Percentiles rank a stretch among this genome's conserved stretches.
These are phyloP conservation scores for Kwoniella dendrophila DNA, from an alignment of 768 basidiomycete genomes.

Conservation along the genomic window DNA sequence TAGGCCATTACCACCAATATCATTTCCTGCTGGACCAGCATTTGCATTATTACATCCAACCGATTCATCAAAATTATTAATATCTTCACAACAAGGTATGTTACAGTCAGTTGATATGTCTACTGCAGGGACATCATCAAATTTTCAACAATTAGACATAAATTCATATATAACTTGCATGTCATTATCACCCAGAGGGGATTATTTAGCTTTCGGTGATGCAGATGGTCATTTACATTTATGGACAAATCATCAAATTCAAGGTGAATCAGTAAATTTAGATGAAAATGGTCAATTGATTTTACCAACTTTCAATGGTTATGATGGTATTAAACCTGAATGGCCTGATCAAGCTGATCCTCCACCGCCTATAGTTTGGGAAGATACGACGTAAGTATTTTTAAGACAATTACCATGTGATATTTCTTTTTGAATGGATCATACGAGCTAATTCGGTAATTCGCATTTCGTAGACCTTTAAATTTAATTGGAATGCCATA, in stretches of 20 bases:
- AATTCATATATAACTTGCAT: conserved; percentile 73
- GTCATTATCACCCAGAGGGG: conserved; percentile 79
- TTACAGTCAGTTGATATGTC: conserved; percentile 79
- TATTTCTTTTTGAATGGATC: no score
- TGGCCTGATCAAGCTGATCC: conserved; percentile 77
- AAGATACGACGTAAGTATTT: conserved; percentile 71
- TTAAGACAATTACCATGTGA: no score
- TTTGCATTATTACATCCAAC: conserved; percentile 80
- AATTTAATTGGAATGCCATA: conserved; percentile 86
- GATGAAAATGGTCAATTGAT: conserved; percentile 30
- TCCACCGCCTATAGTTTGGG: conserved; percentile 76
- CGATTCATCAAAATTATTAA: conserved; percentile 70
- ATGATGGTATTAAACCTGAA: conserved; percentile 74
- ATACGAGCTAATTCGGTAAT: not conserved
- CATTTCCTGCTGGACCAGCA: conserved; percentile 82
- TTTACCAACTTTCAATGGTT: conserved; percentile 76
- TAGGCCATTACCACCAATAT: conserved; percentile 77
- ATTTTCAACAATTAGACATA: conserved; percentile 46
- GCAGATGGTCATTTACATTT: conserved; percentile 81
- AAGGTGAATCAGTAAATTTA: conserved; percentile 41
- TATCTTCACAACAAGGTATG: conserved; percentile 78
- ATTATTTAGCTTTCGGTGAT: conserved; percentile 92
- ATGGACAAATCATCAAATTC: conserved; percentile 69
- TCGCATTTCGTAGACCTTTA: conserved; percentile 65
- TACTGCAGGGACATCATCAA: not conserved